These are phyloP conservation scores for Apiospora aurea DNA, from an alignment of 2,329 filamentous ascomycete species.

Conservation along the genomic window DNA sequence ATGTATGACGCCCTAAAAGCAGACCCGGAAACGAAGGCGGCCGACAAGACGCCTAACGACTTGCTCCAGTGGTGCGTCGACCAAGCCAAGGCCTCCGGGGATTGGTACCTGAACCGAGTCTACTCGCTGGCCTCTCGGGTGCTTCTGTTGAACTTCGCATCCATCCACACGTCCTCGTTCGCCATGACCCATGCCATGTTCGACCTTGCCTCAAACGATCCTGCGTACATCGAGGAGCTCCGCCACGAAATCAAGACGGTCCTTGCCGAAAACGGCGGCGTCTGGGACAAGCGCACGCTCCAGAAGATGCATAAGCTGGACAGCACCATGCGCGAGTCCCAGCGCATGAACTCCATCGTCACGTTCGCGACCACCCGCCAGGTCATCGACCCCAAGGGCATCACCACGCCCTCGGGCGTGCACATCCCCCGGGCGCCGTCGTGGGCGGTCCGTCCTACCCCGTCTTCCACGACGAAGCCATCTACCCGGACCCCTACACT, in stretches of 20 bases:
- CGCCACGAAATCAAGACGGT: slow-evolving; percentile 49
- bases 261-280: slow-evolving; percentile 38
- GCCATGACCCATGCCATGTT: slow-evolving; percentile 50
- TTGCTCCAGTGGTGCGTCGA: slow-evolving; percentile 55
- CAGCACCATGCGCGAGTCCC: slow-evolving; percentile 49
- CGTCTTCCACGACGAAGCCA: slow-evolving; percentile 46
- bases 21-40: slow-evolving; percentile 33
- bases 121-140: slow-evolving; percentile 48
- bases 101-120: slow-evolving; percentile 36
- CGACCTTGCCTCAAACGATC: slow-evolving; percentile 48
- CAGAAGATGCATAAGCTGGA: slow-evolving; percentile 48
- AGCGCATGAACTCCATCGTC: slow-evolving; percentile 45
- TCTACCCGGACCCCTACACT: slow-evolving; percentile 54
- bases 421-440: slow-evolving; percentile 40
- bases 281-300: slow-evolving; percentile 44
- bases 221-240: slow-evolving; percentile 51
- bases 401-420: slow-evolving; percentile 45
- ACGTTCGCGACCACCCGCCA: slow-evolving; percentile 36
- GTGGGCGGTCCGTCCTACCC: slow-evolving; percentile 42
- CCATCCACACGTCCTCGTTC: slow-evolving; percentile 57
- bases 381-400: slow-evolving; percentile 36
- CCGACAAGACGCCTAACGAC: slow-evolving; percentile 47
- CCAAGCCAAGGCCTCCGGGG: slow-evolving; percentile 40
- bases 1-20: slow-evolving; percentile 33
- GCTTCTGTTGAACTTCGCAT: slow-evolving; percentile 52